Evolutionary conservation across 176 grass and related monocot species (phyloP).

Genomic region (Tillandsia leiboldiana): DNA sequence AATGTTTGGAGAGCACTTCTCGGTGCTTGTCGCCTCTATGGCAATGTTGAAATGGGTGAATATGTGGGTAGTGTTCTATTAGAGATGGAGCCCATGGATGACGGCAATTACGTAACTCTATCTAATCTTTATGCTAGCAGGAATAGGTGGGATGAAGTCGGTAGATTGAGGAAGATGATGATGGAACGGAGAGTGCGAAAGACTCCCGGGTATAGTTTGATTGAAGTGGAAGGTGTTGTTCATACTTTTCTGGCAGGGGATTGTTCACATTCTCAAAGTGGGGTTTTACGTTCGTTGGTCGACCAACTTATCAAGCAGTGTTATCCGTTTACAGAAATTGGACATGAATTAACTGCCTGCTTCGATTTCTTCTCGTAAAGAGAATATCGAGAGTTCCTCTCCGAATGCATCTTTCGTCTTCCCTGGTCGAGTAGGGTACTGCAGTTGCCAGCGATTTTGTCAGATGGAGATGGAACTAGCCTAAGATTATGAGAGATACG

Average conservation of each 20-base stretch:
- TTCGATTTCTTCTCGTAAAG: too few relatives aligned
- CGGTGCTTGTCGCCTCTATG: background rate
- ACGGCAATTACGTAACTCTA: background rate
- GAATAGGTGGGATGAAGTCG: background rate
- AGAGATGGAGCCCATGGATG: background rate
- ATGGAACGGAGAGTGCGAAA: background rate
- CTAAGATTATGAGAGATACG: too few relatives aligned
- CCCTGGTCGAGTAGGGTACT: too few relatives aligned
- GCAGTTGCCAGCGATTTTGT: too few relatives aligned
- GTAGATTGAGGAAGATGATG: background rate
- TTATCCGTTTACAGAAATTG: background rate
- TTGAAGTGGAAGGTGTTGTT: background rate
- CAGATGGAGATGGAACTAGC: too few relatives aligned
- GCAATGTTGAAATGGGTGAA: background rate
- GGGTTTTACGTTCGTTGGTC: background rate
- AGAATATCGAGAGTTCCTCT: too few relatives aligned
- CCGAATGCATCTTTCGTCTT: too few relatives aligned
- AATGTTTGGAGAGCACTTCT: background rate
- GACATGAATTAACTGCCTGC: background rate
- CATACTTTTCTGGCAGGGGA: background rate
- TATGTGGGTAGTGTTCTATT: background rate
- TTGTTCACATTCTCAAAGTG: background rate
- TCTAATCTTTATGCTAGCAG: background rate
- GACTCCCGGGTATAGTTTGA: background rate
- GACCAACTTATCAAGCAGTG: background rate